Conservation (phyloP, 768 basidiomycete species). For the Russula griseocarnosa region DNA sequence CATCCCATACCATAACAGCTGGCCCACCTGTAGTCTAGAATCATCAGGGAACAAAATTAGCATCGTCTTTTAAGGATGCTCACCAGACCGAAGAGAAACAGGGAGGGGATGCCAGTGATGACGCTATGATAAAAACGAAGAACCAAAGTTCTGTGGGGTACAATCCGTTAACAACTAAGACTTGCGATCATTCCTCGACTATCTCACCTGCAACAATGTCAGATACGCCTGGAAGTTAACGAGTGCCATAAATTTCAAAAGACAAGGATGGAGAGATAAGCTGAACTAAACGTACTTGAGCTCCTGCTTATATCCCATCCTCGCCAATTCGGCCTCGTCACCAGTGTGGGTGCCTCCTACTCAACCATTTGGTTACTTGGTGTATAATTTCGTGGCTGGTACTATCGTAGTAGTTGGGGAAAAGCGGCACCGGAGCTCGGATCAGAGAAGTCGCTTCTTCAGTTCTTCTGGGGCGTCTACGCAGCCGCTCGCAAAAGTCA, state of each 20-base stretch:
- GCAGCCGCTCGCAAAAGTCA: neutral
- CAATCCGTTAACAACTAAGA: slow-evolving; percentile 2
- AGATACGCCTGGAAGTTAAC: slow-evolving; percentile 47
- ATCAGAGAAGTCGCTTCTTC: neutral
- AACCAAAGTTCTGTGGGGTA: slow-evolving; percentile 56
- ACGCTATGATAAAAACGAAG: slow-evolving; percentile 78
- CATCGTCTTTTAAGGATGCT: slow-evolving; percentile 29
- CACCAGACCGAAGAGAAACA: slow-evolving; percentile 67
- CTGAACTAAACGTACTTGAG: slow-evolving; percentile 44
- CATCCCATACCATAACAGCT: slow-evolving; percentile 75
- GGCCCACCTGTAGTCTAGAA: slow-evolving; percentile 70
- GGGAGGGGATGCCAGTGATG: slow-evolving; percentile 66
- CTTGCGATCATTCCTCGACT: neutral
- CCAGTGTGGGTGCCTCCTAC: slow-evolving; percentile 25
- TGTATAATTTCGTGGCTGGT: neutral
- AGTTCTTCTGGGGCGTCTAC: neutral
- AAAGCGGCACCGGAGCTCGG: neutral
- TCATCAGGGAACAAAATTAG: neutral
- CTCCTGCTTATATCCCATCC: slow-evolving; percentile 73
- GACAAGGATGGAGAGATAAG: neutral
- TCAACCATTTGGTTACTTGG: neutral
- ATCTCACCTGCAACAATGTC: slow-evolving; percentile 54
- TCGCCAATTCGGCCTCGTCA: slow-evolving; percentile 60
- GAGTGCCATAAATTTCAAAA: neutral
- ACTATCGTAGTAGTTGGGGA: neutral